Percentiles rank a stretch among this genome's conserved stretches.
These are phyloP conservation scores for Lanzia echinophila DNA, from an alignment of 2,329 filamentous ascomycete species.

Conservation along the genomic window DNA sequence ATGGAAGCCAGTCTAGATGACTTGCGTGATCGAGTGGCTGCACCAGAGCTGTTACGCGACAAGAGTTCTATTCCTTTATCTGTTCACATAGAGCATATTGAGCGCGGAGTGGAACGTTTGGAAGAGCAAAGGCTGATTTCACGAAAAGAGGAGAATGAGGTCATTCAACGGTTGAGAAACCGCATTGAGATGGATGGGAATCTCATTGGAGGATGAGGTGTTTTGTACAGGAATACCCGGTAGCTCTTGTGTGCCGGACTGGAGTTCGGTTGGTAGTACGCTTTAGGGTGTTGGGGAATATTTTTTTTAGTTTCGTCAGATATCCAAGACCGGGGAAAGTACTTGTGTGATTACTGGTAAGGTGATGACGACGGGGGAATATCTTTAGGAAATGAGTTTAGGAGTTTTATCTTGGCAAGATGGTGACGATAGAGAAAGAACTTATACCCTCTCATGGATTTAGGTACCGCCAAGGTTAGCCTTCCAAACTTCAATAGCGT, in stretches of 20 bases:
- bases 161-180: slow-evolving; percentile 45
- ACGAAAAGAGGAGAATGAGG: slow-evolving; percentile 51
- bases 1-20: slow-evolving; percentile 67
- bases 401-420: too few relatives aligned
- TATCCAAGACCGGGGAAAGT: too few relatives aligned
- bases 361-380: too few relatives aligned
- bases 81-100: slow-evolving; percentile 70
- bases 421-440: too few relatives aligned
- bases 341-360: too few relatives aligned
- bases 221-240: not conserved
- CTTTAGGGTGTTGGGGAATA: not conserved
- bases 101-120: slow-evolving; percentile 64
- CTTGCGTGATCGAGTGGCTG: slow-evolving; percentile 62
- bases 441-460: too few relatives aligned
- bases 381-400: too few relatives aligned
- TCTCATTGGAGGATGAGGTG: slow-evolving; percentile 22
- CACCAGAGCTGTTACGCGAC: slow-evolving; percentile 53
- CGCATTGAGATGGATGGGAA: slow-evolving; percentile 37
- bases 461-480: too few relatives aligned
- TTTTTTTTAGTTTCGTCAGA: too few relatives aligned
- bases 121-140: slow-evolving; percentile 56
- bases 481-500: too few relatives aligned
- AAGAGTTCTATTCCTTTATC: slow-evolving; percentile 53
- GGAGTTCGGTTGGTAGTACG: not conserved
- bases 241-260: not conserved